Base-by-base conservation (phyloP, 768 basidiomycete species). In the Wakefieldia striispora region DNA sequence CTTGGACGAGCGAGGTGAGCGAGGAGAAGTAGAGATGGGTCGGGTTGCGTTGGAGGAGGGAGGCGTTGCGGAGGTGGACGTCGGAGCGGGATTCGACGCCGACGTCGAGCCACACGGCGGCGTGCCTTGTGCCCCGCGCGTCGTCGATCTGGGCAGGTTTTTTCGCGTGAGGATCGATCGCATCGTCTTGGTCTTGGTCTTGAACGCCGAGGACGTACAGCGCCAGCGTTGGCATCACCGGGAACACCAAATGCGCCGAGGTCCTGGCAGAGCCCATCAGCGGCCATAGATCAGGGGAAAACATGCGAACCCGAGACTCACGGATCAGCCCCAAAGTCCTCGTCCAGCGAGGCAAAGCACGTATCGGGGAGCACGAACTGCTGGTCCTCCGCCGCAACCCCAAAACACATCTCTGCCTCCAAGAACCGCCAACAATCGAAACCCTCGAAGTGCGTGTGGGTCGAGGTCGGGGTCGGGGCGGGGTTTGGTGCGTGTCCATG, bases 21-120 rank as follows among this genome's bases (percentile, higher is more conserved):
- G 78, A 77, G 37, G 74, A 74, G 60, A 83, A 84, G 56, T 78
- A 77, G 17, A 83, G 67, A 38, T 65, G 69, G 7, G 64, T 51
- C 1, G 78, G 79, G 58, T 79, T 77, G 6, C 74, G 75, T 56
- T 79, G 79, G 13, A 84, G 74, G 39, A 83, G 69, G 62, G 80
- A 76, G 11, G 80, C 74, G 42, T 83, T 83, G 19, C 82, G 77
- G 24, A 83, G 68, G 56, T 82, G 78, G n/a, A 84, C 75, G 62
- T 84, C 82, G 1, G 71, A 69, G 1, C 74, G 72, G 0, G 72
- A 74, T 64, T 84, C 81, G 31, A 71, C 56, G 13, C 79, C 81
- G 19, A 77, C 67, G 43, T 78, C 73, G 34, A 83, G 55, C 57
- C 62, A 72, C n/a, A 73, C 55, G 6, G 60, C 62, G 0, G 57